Percentiles rank a stretch among this genome's conserved stretches.
Evolutionary conservation across 1,284 basidiomycete species (phyloP).

Genomic region (Fereydounia khargensis): DNA sequence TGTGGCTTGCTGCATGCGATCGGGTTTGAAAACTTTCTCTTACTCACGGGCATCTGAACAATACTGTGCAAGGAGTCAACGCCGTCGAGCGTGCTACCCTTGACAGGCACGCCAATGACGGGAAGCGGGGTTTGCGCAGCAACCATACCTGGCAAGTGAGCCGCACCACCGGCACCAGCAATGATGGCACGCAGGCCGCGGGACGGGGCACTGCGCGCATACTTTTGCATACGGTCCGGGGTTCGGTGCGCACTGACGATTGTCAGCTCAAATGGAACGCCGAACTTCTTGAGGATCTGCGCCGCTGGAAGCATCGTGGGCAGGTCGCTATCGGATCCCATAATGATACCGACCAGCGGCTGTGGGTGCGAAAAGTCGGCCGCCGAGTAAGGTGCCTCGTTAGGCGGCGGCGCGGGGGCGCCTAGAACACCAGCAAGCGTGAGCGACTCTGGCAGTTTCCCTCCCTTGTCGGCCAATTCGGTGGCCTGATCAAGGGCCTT

Average conservation of each 20-base stretch:
- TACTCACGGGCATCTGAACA: conserved; percentile 93
- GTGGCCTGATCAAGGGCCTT: conserved; percentile 48
- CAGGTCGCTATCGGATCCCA: conserved; percentile 98
- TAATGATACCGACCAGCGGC: conserved; percentile 90
- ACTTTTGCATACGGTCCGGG: conserved; percentile 79
- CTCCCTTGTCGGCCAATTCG: conserved; percentile 30
- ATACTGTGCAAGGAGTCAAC: conserved; percentile 96
- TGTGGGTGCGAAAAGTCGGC: conserved; percentile 61
- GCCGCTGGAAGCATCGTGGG: conserved; percentile 89
- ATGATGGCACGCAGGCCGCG: conserved; percentile 79
- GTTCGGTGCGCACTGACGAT: conserved; percentile 97
- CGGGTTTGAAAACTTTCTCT: too few species aligned
- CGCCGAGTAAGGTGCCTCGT: conserved; percentile 53
- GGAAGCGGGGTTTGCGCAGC: conserved; percentile 89
- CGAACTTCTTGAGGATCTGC: conserved; percentile 76
- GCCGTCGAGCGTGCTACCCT: conserved; percentile 87
- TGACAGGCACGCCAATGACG: conserved; percentile 95
- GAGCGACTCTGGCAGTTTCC: conserved; percentile 22
- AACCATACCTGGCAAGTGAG: conserved; percentile 97
- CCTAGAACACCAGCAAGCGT: conserved; percentile 31
- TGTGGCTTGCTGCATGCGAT: too few species aligned
- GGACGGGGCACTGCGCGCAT: conserved; percentile 73
- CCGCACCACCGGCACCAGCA: conserved; percentile 93
- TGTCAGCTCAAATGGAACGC: conserved; percentile 86
- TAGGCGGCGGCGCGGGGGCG: conserved; percentile 2